Percentiles rank a stretch among this genome's conserved stretches.
Evolutionary conservation across 2,329 filamentous ascomycete species (phyloP).

Genomic region (Alternaria conjuncta): DNA sequence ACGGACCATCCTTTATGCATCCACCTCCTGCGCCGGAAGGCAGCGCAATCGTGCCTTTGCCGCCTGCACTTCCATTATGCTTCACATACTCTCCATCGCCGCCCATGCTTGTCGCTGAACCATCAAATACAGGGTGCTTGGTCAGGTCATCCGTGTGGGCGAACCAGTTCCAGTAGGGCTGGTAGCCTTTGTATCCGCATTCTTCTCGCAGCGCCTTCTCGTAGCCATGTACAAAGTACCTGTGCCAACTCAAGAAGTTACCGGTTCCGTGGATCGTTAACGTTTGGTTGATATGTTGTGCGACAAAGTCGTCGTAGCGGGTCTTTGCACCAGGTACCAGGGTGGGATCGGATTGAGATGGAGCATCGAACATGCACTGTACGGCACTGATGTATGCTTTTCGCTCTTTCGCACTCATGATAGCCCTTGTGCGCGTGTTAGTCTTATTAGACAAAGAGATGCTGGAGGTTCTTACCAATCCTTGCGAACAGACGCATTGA

Average conservation of each 20-base stretch:
- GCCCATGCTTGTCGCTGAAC: slow-evolving; percentile 45
- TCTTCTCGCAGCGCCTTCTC: slow-evolving; percentile 48
- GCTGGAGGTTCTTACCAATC: slow-evolving; percentile 17
- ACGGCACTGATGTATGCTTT: slow-evolving; percentile 29
- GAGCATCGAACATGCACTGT: slow-evolving; percentile 23
- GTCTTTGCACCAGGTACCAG: slow-evolving; percentile 28
- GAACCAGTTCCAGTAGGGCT: slow-evolving; percentile 60
- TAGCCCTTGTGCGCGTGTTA: not conserved
- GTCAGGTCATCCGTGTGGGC: slow-evolving; percentile 35
- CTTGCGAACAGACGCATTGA: slow-evolving; percentile 14
- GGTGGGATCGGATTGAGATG: slow-evolving; percentile 18
- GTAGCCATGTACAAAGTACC: slow-evolving; percentile 45
- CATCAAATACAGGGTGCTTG: slow-evolving; percentile 33
- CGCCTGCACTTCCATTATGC: slow-evolving; percentile 20
- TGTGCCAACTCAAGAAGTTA: slow-evolving; percentile 44
- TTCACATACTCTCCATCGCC: slow-evolving; percentile 22
- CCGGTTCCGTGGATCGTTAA: slow-evolving; percentile 25
- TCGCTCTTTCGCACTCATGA: slow-evolving; percentile 10
- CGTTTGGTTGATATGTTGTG: slow-evolving; percentile 30
- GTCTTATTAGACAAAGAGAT: not conserved
- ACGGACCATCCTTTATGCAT: slow-evolving; percentile 31
- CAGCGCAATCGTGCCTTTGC: slow-evolving; percentile 15
- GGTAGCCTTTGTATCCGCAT: slow-evolving; percentile 46
- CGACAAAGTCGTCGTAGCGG: slow-evolving; percentile 40
- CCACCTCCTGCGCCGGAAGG: slow-evolving; percentile 30